Evolutionary conservation across 345 rosid genomes (phyloP).

Genomic region (Acer yangbiense): DNA sequence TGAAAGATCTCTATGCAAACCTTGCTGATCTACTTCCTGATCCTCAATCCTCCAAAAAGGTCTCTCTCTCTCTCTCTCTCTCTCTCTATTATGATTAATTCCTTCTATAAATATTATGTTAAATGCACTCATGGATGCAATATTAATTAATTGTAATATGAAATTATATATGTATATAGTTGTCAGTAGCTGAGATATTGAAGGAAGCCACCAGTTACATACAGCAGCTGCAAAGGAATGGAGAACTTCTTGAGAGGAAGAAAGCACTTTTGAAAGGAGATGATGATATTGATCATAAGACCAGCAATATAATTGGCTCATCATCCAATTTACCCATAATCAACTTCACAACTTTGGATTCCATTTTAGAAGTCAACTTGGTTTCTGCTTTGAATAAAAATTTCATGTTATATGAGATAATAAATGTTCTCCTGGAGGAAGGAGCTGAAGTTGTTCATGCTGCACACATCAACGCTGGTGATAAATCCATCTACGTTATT

Average conservation of each 20-base stretch:
- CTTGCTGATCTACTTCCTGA: slow-evolving; percentile 22
- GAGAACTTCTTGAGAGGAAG: slow-evolving; percentile 11
- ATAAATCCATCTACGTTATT: slow-evolving; percentile 25
- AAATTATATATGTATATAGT: neutral
- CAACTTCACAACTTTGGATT: slow-evolving; percentile 21
- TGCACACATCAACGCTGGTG: neutral
- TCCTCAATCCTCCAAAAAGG: slow-evolving; percentile 1
- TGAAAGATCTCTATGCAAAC: slow-evolving; percentile 10
- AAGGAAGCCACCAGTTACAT: neutral
- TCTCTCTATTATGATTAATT: neutral
- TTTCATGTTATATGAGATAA: slow-evolving; percentile 25
- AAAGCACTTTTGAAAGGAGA: neutral
- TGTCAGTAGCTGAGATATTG: slow-evolving; percentile 9
- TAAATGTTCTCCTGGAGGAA: slow-evolving; percentile 34
- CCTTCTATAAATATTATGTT: neutral
- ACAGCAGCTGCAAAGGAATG: neutral
- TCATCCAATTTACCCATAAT: slow-evolving; percentile 18
- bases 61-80: neutral
- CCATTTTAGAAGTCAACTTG: slow-evolving; percentile 27
- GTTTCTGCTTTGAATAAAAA: slow-evolving; percentile 21
- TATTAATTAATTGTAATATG: too few species aligned
- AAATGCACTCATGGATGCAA: neutral
- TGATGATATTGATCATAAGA: neutral
- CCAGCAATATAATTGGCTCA: neutral
- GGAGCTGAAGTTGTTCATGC: slow-evolving; percentile 25